phyloP scores from a whole-genome alignment of 2,329 filamentous ascomycete species.

The Talaromyces sp. region DNA sequence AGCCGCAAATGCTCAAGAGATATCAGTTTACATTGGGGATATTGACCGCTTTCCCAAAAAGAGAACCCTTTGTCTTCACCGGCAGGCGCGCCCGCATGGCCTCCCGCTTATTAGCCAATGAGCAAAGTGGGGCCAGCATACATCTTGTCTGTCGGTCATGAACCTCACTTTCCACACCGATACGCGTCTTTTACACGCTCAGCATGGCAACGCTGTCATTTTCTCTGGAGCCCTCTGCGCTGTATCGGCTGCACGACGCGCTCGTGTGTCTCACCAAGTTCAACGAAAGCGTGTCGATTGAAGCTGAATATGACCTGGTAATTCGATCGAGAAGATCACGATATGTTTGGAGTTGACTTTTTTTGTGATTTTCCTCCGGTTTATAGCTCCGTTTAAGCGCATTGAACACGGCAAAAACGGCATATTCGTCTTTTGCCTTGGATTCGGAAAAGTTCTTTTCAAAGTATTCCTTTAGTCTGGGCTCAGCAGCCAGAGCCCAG shows the following conservation, averaged over 20 bases:
- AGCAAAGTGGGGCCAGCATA: neutral
- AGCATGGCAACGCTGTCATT: constrained; percentile 41
- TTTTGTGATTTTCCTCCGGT: neutral
- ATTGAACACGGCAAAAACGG: constrained; percentile 59
- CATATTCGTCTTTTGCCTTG: constrained; percentile 56
- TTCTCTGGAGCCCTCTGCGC: constrained; percentile 51
- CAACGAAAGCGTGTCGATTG: constrained; percentile 57
- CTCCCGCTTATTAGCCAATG: neutral
- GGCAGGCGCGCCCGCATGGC: neutral
- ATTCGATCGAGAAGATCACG: constrained; percentile 1
- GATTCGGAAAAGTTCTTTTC: constrained; percentile 53
- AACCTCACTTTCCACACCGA: neutral
- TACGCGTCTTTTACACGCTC: neutral
- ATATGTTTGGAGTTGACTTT: neutral
- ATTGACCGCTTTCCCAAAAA: neutral
- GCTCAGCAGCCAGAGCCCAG: constrained; percentile 16
- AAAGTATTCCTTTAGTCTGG: constrained; percentile 49
- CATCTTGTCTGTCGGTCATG: neutral
- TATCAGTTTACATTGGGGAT: neutral
- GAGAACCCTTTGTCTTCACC: neutral
- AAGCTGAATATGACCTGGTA: constrained; percentile 55
- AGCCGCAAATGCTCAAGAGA: neutral
- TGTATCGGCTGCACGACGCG: constrained; percentile 53
- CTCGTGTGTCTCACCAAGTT: constrained; percentile 59
- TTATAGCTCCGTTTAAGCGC: constrained; percentile 54